Evolutionary conservation across 176 grass and related monocot species (phyloP).

Genomic region (Pontederia crassipes): DNA sequence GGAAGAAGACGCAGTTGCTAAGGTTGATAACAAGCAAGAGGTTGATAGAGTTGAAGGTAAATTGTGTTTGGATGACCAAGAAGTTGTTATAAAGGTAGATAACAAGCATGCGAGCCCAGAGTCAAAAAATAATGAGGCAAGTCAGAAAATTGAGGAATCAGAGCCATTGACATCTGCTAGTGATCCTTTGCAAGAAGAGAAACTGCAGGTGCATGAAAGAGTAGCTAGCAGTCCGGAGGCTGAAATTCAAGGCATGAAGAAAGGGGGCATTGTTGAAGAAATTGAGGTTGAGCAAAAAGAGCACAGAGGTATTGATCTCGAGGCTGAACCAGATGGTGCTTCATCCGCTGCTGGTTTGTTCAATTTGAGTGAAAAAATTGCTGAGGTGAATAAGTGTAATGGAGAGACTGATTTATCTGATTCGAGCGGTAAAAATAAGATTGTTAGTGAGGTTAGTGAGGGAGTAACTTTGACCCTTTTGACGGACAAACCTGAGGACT

Average conservation of each 20-base stretch:
- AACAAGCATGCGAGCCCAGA: constrained; percentile 1
- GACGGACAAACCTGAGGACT: constrained; percentile 18
- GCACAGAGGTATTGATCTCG: constrained; percentile 19
- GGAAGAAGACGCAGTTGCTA: constrained; percentile 11
- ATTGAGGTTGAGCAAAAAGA: constrained; percentile 16
- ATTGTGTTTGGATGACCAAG: constrained; percentile 8
- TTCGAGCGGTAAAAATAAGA: constrained; percentile 14
- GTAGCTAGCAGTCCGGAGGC: not conserved
- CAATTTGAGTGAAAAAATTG: constrained; percentile 18
- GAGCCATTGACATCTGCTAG: not conserved
- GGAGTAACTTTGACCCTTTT: constrained; percentile 28
- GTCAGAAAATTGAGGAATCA: constrained; percentile 9
- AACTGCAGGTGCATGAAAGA: not conserved
- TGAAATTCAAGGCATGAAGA: not conserved
- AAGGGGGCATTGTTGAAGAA: not conserved
- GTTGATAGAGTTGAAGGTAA: constrained; percentile 25
- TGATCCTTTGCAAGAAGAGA: not conserved
- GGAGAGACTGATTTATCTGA: constrained; percentile 17
- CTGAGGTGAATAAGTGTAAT: constrained; percentile 19
- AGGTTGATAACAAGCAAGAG: not conserved
- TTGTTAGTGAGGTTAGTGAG: constrained; percentile 28
- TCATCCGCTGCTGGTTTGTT: not conserved
- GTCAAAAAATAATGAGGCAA: constrained; percentile 4
- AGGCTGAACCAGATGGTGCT: constrained; percentile 6
- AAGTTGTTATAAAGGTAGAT: constrained; percentile 16